Percentiles rank a stretch among this genome's conserved stretches.
Conservation (phyloP, 371 early-diverging fungal genomes). For the Saksenaea vasiformis region DNA sequence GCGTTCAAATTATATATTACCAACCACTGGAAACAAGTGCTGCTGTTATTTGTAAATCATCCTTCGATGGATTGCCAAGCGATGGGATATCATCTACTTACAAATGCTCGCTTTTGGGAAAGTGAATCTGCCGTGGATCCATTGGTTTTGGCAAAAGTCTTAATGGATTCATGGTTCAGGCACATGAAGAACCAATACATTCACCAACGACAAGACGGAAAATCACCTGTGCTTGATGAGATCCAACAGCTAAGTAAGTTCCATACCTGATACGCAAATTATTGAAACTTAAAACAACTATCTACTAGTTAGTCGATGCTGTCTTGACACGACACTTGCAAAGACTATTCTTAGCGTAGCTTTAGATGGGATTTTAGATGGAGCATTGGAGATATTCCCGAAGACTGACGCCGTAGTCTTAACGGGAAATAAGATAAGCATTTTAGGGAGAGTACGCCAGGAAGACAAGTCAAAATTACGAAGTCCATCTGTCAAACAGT, state of each 20-base stretch:
- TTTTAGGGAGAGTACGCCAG: slow-evolving; percentile 24
- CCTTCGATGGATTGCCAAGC: slow-evolving; percentile 45
- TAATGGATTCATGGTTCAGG: slow-evolving; percentile 49
- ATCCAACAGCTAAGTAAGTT: slow-evolving; percentile 27
- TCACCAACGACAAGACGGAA: slow-evolving; percentile 17
- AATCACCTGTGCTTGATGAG: slow-evolving; percentile 21
- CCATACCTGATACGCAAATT: too few species aligned
- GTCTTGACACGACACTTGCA: slow-evolving; percentile 28
- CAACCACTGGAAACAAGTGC: slow-evolving; percentile 40
- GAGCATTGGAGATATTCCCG: slow-evolving; percentile 45
- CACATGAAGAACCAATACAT: slow-evolving; percentile 38
- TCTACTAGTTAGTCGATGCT: slow-evolving; percentile 27
- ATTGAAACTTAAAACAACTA: background rate
- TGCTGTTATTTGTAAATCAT: slow-evolving; percentile 45
- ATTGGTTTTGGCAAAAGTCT: slow-evolving; percentile 15
- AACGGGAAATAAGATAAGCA: slow-evolving; percentile 25
- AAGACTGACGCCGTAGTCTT: slow-evolving; percentile 24
- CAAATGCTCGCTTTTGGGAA: slow-evolving; percentile 39
- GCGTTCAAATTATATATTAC: slow-evolving; percentile 35
- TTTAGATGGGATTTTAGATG: slow-evolving; percentile 35
- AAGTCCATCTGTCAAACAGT: slow-evolving; percentile 6
- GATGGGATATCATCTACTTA: slow-evolving; percentile 40
- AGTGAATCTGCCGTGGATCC: slow-evolving; percentile 14
- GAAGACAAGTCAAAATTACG: background rate
- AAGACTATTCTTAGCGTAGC: slow-evolving; percentile 26